Conservation (phyloP, 73 alveolate species). For the Durusdinium trenchii region DNA sequence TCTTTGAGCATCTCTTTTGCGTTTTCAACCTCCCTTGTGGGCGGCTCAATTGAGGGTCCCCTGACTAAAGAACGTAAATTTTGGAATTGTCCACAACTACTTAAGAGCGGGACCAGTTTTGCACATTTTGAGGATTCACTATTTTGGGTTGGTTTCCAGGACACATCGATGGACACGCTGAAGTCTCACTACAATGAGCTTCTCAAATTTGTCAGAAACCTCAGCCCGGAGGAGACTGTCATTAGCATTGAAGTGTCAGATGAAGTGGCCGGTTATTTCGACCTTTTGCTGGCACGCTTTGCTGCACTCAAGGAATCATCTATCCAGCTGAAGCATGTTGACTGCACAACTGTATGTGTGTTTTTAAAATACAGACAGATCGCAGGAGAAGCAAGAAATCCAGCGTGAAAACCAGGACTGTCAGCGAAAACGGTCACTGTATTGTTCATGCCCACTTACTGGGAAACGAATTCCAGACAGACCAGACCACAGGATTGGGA, state of each 20-base stretch:
- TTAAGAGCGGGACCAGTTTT: too few species aligned
- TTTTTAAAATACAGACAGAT: background rate
- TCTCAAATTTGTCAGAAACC: slow-evolving; percentile 59
- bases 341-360: background rate
- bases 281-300: background rate
- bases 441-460: background rate
- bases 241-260: background rate
- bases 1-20: too few species aligned
- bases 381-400: slow-evolving; percentile 69
- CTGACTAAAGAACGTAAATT: too few species aligned
- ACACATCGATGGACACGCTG: slow-evolving; percentile 69
- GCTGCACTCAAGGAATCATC: background rate
- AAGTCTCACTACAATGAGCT: slow-evolving; percentile 91
- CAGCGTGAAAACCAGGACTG: slow-evolving; percentile 64
- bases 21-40: too few species aligned
- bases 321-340: background rate
- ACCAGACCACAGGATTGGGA: slow-evolving; percentile 46
- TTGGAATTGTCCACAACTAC: too few species aligned
- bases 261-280: background rate
- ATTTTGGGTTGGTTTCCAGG: too few species aligned
- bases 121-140: too few species aligned
- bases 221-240: slow-evolving; percentile 27
- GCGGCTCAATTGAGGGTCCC: too few species aligned
- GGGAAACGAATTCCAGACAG: background rate
- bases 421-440: background rate